phyloP scores from a whole-genome alignment of 2,329 filamentous ascomycete species.

The Trichoderma breve region DNA sequence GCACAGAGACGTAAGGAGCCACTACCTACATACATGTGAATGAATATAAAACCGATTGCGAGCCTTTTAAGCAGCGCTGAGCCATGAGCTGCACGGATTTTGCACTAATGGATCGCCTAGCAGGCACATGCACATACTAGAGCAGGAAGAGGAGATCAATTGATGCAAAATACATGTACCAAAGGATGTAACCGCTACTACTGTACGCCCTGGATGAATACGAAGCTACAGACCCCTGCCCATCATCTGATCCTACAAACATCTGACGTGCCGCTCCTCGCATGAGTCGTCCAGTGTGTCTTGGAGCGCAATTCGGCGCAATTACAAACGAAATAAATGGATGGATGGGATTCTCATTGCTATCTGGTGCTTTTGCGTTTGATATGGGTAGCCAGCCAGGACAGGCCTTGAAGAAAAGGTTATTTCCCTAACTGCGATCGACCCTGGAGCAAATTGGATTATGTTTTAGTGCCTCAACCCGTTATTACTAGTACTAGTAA shows the following conservation, averaged over 20 bases:
- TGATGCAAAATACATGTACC: neutral
- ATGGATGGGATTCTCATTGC: neutral
- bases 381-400: neutral
- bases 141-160: neutral
- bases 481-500: neutral
- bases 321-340: neutral
- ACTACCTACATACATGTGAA: neutral
- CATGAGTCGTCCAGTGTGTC: neutral
- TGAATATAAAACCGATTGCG: neutral
- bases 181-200: neutral
- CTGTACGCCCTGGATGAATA: neutral
- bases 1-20: neutral
- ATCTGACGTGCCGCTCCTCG: neutral
- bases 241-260: constrained; percentile 10
- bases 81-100: neutral
- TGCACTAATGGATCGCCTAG: neutral
- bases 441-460: neutral
- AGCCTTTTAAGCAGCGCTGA: neutral
- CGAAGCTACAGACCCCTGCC: constrained; percentile 7
- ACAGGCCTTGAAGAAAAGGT: neutral
- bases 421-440: neutral
- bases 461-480: neutral
- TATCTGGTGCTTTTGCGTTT: neutral
- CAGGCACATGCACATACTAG: neutral
- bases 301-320: neutral